Base-by-base conservation (phyloP, 2,329 filamentous ascomycete species). In the Pyrenophora graminea region DNA sequence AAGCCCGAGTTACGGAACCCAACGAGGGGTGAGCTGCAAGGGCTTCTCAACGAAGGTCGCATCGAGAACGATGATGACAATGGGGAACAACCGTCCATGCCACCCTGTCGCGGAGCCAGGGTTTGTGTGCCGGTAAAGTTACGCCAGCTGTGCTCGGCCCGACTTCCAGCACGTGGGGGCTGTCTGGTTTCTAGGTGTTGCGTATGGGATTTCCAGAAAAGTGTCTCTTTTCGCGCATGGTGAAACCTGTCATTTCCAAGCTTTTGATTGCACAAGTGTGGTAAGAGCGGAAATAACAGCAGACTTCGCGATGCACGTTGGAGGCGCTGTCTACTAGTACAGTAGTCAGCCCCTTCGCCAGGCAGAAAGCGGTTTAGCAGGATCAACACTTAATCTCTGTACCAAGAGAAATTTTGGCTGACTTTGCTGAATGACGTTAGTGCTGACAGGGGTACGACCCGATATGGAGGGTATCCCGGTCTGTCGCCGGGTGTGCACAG, bases 1-100 rank as follows among this genome's bases (percentile, higher is more conserved):
- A 48, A 18, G 12, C 21, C 19, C 21, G 44, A 32, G 12, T 41
- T 38, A 32, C 38, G 23, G 42, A 32, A 38, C 33, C 8, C 32
- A 39, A 44, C 38, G 37, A 51, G 27, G 18, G 19, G 34, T 38
- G 43, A 21, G 34, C 32, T 19, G 23, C 42, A 37, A 45, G 42
- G 42, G 42, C 27, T 39, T 15, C 32, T 37, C 23, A 18, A 23
- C 18, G 13, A 43, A 34, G 25, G 48, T 37, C 25, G 32, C 34
- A 42, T 42, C 32, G 25, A 51, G 32, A 30, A 25, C 6, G 6
- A 25, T 25, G 23, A 25, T 25, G 23, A 25, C 6, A 25, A 25
- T 25, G 27, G 27, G 27, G 10, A 13, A 30, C 7, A 30, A 30
- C 3, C 27, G 27, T 30, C 27, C 27, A 30, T 30, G 27, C 27